Base-by-base conservation (phyloP, 495 filamentous ascomycete species). In the Aspergillus haitiensis region DNA sequence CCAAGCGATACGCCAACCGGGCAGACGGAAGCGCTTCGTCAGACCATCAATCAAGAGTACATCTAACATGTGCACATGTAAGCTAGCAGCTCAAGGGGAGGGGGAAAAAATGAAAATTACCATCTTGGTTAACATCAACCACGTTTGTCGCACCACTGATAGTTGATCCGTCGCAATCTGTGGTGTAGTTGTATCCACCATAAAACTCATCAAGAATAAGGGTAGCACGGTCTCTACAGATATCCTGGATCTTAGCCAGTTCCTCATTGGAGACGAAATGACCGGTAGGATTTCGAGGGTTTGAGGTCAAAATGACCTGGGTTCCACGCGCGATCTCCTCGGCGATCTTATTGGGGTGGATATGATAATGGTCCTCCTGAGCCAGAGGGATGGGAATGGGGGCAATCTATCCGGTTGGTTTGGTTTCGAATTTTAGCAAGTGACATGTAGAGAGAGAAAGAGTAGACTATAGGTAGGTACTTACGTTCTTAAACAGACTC, bases 191-290 rank as follows among this genome's bases (percentile, higher is more conserved):
- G 78, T 96, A 96, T 27, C 92, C 92, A 48, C 90, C 87, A 74
- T 98, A 98, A 81, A 98, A 98, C 76, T 98, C 93, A 66, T 98
- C 93, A 75, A 92, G 89, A 58, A 98, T 91, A 52, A 98, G 78
- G 1, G 93, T 97, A 10, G 91, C 92, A 33, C 90, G 87, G 67
- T 91, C 90, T 61, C 92, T 86, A 79, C 91, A 95, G 65, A 97
- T 88, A 64, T 96, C 88, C 75, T 97, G 90, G 67, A 97, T 94
- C 71, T 90, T 80, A 39, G 87, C 87, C 52, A 98, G 79, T 69
- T 93, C 86, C 1, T 90, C 88, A 65, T 90, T 90, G 64, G 79
- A 80, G 18, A 96, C 84, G 45, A 96, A 89, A 56, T 88, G 84
- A 42, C 93, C 93, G n/a, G 93, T 96, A 0, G 93, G 93, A 75